A percentile compares a stretch with the other conserved stretches of the same genome.
These are phyloP conservation scores for Lecanosticta acicola DNA, from an alignment of 2,329 filamentous ascomycete genomes.

Conservation along the genomic window DNA sequence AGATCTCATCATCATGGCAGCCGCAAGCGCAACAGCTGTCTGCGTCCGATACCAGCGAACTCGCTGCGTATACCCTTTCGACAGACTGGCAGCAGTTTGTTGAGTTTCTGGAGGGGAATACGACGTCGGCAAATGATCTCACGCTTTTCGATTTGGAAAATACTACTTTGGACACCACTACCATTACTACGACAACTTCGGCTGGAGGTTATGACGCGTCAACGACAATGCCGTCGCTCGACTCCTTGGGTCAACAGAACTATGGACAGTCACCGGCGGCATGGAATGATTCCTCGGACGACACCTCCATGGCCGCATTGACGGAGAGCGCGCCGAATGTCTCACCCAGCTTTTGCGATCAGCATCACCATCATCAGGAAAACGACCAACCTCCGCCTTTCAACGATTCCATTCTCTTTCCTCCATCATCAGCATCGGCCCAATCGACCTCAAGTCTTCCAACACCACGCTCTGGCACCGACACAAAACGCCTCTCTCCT, in stretches of 20 bases:
- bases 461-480: background rate
- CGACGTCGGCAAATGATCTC: conserved; percentile 4
- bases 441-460: background rate
- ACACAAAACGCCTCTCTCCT: background rate
- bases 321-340: background rate
- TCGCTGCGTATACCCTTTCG: background rate
- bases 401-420: background rate
- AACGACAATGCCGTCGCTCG: background rate
- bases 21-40: conserved; percentile 1
- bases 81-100: conserved; percentile 1
- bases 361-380: background rate
- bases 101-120: conserved; percentile 7
- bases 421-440: too few relatives aligned
- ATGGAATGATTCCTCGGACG: background rate
- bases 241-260: background rate
- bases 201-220: background rate
- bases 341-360: background rate
- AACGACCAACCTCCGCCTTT: background rate
- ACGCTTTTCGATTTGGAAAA: conserved; percentile 8
- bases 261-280: background rate
- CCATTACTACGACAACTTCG: background rate
- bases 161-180: conserved; percentile 7
- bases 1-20: conserved; percentile 7
- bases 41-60: background rate
- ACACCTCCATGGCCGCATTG: background rate